Conservation (phyloP, 108 stramenopile species). For the Pseudonitzschia delicatissima region DNA sequence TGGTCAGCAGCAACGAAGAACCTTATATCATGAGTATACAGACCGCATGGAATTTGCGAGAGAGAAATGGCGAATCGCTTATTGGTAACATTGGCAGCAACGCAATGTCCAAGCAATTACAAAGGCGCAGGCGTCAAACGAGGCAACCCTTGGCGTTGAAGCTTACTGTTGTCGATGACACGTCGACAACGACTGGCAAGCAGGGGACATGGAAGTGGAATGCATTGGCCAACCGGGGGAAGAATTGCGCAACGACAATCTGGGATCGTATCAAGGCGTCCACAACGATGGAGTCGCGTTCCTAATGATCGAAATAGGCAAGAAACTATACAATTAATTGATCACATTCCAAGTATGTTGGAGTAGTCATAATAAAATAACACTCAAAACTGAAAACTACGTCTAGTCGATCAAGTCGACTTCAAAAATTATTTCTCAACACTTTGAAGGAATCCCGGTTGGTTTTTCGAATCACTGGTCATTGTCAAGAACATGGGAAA, state of each 20-base stretch:
- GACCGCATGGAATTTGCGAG: neutral
- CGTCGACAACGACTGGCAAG: too few species aligned
- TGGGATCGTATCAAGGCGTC: slow-evolving; percentile 4
- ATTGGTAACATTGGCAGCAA: too few species aligned
- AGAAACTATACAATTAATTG: too few species aligned
- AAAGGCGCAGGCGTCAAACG: neutral
- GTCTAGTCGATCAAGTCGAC: too few species aligned
- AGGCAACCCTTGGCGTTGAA: neutral
- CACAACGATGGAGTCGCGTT: neutral
- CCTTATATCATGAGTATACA: neutral
- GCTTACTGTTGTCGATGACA: neutral
- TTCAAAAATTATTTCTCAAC: too few species aligned
- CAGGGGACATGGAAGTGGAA: neutral
- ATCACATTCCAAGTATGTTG: too few species aligned
- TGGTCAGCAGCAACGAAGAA: neutral
- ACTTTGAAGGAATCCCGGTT: too few species aligned
- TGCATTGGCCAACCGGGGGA: neutral
- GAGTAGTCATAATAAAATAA: too few species aligned
- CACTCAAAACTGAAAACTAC: too few species aligned
- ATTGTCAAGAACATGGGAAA: too few species aligned
- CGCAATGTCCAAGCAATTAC: neutral
- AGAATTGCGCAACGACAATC: neutral
- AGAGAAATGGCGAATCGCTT: neutral
- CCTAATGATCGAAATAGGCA: too few species aligned
- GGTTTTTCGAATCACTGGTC: too few species aligned